Conservation (phyloP, 345 rosid species). For the Turritis glabra region DNA sequence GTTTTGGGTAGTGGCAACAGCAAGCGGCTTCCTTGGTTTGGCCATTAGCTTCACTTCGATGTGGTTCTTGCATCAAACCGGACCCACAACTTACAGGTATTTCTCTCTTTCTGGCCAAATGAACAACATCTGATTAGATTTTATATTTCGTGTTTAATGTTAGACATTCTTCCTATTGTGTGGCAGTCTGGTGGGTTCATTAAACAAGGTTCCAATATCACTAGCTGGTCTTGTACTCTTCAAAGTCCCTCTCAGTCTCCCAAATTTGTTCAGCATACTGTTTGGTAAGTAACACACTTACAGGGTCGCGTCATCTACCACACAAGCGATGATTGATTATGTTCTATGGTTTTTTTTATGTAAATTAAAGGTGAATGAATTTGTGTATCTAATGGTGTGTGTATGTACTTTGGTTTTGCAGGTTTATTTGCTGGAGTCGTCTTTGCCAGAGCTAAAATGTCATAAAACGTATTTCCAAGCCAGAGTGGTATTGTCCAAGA, state of each 20-base stretch:
- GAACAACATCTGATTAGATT: background rate
- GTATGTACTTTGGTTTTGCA: slow-evolving; percentile 36
- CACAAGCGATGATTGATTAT: background rate
- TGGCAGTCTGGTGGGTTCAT: slow-evolving; percentile 79
- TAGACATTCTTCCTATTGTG: background rate
- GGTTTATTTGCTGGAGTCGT: slow-evolving; percentile 84
- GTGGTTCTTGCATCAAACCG: slow-evolving; percentile 96
- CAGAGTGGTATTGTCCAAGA: slow-evolving; percentile 11
- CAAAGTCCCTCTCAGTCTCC: slow-evolving; percentile 74
- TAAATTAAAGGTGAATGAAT: background rate
- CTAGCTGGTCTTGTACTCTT: slow-evolving; percentile 71
- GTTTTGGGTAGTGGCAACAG: slow-evolving; percentile 90
- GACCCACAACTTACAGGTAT: slow-evolving; percentile 92
- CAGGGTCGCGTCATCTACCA: background rate
- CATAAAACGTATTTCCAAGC: slow-evolving; percentile 42
- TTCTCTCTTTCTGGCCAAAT: background rate
- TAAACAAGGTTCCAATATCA: slow-evolving; percentile 91
- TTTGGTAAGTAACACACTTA: slow-evolving; percentile 59
- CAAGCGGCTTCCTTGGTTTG: slow-evolving; percentile 85
- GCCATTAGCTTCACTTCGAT: slow-evolving; percentile 94
- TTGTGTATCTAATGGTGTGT: background rate
- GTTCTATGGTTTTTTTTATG: background rate
- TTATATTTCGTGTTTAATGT: background rate
- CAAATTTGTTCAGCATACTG: slow-evolving; percentile 78
- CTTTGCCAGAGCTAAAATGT: slow-evolving; percentile 91